A percentile compares a stretch with the other conserved stretches of the same genome.
These are phyloP conservation scores for Apiospora phragmitis DNA, from an alignment of 2,329 filamentous ascomycete species.

Conservation along the genomic window DNA sequence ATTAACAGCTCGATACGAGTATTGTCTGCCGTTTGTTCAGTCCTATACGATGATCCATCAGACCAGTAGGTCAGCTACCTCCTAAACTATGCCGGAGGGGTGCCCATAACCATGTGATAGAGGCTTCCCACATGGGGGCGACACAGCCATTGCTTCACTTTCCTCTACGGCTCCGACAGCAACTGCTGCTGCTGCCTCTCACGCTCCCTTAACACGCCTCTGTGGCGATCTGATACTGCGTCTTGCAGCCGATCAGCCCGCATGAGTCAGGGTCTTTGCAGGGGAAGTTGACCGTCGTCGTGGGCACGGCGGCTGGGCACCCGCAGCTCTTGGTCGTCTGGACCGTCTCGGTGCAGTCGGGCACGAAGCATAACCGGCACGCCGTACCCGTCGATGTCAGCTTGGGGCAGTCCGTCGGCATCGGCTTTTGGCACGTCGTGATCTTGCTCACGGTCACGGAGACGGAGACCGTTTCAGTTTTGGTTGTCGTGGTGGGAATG, in stretches of 20 bases:
- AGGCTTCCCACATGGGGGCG: not conserved
- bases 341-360: constrained; percentile 7
- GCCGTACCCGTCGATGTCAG: constrained; percentile 6
- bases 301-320: constrained; percentile 8
- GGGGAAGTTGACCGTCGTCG: constrained; percentile 7
- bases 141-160: not conserved
- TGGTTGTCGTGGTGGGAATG: not conserved
- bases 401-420: constrained; percentile 7
- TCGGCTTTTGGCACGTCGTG: constrained; percentile 4
- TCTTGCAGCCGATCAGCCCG: not conserved
- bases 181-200: not conserved
- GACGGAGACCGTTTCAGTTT: not conserved
- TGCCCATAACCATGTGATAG: no score
- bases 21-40: no score
- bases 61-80: no score
- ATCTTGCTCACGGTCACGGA: not conserved
- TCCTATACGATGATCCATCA: no score
- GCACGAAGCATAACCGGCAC: constrained; percentile 11
- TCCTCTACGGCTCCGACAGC: not conserved
- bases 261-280: constrained; percentile 8
- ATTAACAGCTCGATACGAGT: no score
- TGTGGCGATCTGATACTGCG: constrained; percentile 2
- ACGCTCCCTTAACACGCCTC: not conserved
- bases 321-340: constrained; percentile 10
- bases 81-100: not conserved